These are phyloP conservation scores for Casuarina cunninghamiana DNA, from an alignment of 306 rosid species.

Conservation along the genomic window DNA sequence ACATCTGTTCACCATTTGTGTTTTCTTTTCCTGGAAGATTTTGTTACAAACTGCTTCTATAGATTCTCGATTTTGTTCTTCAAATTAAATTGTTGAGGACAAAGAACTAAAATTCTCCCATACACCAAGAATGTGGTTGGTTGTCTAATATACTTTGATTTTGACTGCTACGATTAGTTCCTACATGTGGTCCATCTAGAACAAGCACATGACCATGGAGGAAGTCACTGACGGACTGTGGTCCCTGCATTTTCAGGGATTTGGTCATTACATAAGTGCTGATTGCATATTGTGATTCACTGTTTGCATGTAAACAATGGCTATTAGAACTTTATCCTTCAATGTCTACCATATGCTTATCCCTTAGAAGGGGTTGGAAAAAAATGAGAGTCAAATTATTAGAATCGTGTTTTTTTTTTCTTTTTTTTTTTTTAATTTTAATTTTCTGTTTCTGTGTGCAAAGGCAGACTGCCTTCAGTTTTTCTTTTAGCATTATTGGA, in stretches of 20 bases:
- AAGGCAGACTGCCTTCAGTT: neutral
- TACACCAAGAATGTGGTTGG: neutral
- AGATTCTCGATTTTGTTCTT: neutral
- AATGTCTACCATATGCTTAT: neutral
- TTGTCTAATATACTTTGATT: neutral
- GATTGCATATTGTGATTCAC: neutral
- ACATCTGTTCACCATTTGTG: neutral
- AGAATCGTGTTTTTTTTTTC: too few relatives aligned
- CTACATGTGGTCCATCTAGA: neutral
- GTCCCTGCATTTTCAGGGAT: neutral
- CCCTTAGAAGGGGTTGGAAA: neutral
- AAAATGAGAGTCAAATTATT: neutral
- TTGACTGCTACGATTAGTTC: neutral
- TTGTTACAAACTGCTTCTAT: neutral
- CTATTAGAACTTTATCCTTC: neutral
- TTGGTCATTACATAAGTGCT: neutral
- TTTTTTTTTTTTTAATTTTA: too few relatives aligned
- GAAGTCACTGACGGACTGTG: too few relatives aligned
- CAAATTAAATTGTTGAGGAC: neutral
- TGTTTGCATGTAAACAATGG: neutral
- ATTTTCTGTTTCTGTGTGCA: neutral
- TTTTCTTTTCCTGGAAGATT: neutral
- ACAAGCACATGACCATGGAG: too few relatives aligned
- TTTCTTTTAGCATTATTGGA: neutral
- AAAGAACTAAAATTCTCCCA: neutral